Evolutionary conservation across 1,139 yeast species (phyloP).

Genomic region (Geotrichum europaeum): DNA sequence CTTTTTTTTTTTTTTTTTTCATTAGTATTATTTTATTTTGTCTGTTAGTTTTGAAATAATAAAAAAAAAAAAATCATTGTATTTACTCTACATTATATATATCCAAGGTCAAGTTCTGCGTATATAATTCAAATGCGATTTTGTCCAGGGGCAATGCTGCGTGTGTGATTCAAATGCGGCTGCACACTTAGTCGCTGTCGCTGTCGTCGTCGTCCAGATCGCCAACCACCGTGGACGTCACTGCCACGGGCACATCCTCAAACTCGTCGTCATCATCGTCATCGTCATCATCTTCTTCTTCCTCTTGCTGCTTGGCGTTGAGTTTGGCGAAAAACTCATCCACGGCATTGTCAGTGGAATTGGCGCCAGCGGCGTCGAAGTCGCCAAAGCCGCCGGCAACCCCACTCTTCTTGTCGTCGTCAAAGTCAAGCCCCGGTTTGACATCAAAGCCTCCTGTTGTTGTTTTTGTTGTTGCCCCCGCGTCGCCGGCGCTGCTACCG

Average conservation of each 20-base stretch:
- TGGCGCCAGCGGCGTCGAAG: constrained; percentile 23
- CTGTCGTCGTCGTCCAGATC: constrained; percentile 27
- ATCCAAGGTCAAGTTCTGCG: not conserved
- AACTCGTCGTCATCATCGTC: constrained; percentile 55
- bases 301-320: constrained; percentile 57
- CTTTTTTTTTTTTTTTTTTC: not conserved
- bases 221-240: constrained; percentile 36
- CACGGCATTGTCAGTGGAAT: constrained; percentile 59
- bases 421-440: constrained; percentile 5
- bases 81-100: not conserved
- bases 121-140: constrained; percentile 9
- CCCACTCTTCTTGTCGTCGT: constrained; percentile 36
- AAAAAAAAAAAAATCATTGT: not conserved
- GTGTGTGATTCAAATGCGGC: not conserved
- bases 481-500: constrained; percentile 15
- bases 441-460: not conserved
- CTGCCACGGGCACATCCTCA: constrained; percentile 50
- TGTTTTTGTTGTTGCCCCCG: constrained; percentile 29
- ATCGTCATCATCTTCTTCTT: constrained; percentile 39
- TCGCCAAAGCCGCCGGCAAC: constrained; percentile 40
- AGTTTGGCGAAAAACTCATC: constrained; percentile 73
- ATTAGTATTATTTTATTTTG: not conserved
- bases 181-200: constrained; percentile 25
- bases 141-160: constrained; percentile 16
- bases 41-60: not conserved